Conservation (phyloP, 345 rosid genomes). For the Citrus reticulata region DNA sequence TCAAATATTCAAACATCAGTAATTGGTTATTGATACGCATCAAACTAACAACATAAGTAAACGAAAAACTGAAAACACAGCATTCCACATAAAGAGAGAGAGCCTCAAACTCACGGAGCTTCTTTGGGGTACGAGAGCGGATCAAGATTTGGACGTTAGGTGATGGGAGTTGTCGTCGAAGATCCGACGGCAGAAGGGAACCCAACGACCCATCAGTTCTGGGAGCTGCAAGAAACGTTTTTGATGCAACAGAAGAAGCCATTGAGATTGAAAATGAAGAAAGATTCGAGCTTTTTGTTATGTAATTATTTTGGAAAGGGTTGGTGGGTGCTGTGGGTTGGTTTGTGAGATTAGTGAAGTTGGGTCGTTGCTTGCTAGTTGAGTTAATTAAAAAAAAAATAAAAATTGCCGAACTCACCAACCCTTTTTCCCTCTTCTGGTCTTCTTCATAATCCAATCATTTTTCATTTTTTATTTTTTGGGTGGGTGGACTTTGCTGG, state of each 20-base stretch:
- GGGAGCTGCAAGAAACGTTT: constrained; percentile 47
- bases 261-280: constrained; percentile 23
- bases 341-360: not conserved
- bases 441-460: not conserved
- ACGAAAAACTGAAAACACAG: not conserved
- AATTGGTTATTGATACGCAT: not conserved
- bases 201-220: constrained; percentile 20
- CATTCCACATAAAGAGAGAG: not conserved
- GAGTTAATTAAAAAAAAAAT: not conserved
- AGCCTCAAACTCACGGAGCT: constrained; percentile 41
- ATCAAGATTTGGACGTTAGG: constrained; percentile 38
- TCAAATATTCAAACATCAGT: not conserved
- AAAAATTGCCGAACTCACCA: not conserved
- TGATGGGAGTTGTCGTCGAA: constrained; percentile 39
- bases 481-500: not conserved
- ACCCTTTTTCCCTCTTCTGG: not conserved
- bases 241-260: constrained; percentile 55
- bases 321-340: constrained; percentile 20
- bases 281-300: constrained; percentile 4
- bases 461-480: not conserved
- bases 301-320: constrained; percentile 16
- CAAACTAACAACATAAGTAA: not conserved
- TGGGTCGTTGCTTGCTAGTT: not conserved
- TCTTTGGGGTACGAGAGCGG: constrained; percentile 38
- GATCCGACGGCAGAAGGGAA: constrained; percentile 38